Evolutionary conservation across 1,284 basidiomycete species (phyloP), one percentile per base, ranked within the genome.

Genomic region (Ustilago curta): DNA sequence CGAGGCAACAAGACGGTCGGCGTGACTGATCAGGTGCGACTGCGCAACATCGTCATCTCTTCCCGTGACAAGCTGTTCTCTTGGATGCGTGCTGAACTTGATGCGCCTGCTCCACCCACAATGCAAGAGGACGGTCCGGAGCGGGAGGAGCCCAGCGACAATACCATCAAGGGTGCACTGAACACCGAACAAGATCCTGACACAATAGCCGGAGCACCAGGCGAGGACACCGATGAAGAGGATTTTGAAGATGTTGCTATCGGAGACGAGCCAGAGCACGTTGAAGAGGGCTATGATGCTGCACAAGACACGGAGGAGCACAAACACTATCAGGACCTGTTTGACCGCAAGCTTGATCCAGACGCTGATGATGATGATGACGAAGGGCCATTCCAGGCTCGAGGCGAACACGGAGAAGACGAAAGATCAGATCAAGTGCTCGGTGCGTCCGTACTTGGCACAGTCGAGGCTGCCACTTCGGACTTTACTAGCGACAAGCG

Each of bases 1-100:
- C 48, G 59, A 37, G 77, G 69, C 25, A 63, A 54, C 49, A 59
- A 58, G 32, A 79, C 70, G 5, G 74, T 79, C 11, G 74, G 63
- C 2, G 59, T 76, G 37, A 83, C 81, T 9, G 77, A 83, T 35
- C 61, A 78, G 43, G 70, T 83, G 0, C 58, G 81, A 16, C 39
- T 83, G 52, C 72, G 81, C n/a, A 79, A 83, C 53, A 79, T 82
- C 21, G 74, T 75, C 18, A 55, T 77, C 12, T 56, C 60, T 14
- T 76, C 80, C 3, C 65, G 69, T 12, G 80, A 83, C 31, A 76
- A 76, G 50, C 68, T 83, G 7, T 83, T 83, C 59, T 61, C 65
- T 1, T 83, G 81, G 81, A 82, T 83, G 81, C 67, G 81, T 3
- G 42, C 56, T 4, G 60, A 79, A 42, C 61, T 80, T 9, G 71